A percentile compares a stretch with the other conserved stretches of the same genome.
Evolutionary conservation across 2,329 filamentous ascomycete species (phyloP).

Genomic region (Cadophora sp.): DNA sequence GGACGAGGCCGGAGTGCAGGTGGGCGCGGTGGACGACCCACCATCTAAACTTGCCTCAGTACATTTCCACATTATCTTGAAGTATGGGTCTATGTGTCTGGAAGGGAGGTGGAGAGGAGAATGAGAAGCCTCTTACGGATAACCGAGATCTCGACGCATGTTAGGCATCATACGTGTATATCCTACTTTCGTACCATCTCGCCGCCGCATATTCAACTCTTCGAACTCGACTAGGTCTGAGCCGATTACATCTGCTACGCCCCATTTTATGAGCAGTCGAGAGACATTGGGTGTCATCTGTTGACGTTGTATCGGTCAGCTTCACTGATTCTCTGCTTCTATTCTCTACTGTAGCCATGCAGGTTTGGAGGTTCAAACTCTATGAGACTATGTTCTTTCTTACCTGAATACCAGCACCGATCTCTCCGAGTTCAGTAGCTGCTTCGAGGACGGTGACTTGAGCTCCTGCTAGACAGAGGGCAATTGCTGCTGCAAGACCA

Average conservation of each 20-base stretch:
- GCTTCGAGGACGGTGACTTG: slow-evolving; percentile 42
- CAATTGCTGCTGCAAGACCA: slow-evolving; percentile 45
- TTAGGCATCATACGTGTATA: slow-evolving; percentile 29
- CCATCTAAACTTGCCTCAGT: slow-evolving; percentile 40
- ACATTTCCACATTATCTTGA: background rate
- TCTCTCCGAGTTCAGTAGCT: slow-evolving; percentile 37
- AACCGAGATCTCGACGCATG: slow-evolving; percentile 17
- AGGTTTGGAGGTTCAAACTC: no score
- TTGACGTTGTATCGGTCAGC: background rate
- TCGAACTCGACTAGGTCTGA: slow-evolving; percentile 29
- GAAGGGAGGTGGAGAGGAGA: background rate
- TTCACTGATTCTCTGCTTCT: background rate
- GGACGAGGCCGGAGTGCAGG: slow-evolving; percentile 51
- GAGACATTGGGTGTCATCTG: slow-evolving; percentile 35
- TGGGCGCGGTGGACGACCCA: slow-evolving; percentile 56
- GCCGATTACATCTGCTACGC: slow-evolving; percentile 28
- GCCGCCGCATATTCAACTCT: slow-evolving; percentile 30
- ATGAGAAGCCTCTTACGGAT: slow-evolving; percentile 8
- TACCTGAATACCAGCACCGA: slow-evolving; percentile 37
- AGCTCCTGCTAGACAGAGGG: slow-evolving; percentile 41
- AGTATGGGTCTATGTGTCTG: background rate
- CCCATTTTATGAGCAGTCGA: slow-evolving; percentile 29
- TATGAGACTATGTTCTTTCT: background rate
- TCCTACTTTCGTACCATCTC: slow-evolving; percentile 31
- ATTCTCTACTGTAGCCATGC: background rate